Conservation (phyloP, 1,284 basidiomycete genomes). For the Entoloma clypeatum region DNA sequence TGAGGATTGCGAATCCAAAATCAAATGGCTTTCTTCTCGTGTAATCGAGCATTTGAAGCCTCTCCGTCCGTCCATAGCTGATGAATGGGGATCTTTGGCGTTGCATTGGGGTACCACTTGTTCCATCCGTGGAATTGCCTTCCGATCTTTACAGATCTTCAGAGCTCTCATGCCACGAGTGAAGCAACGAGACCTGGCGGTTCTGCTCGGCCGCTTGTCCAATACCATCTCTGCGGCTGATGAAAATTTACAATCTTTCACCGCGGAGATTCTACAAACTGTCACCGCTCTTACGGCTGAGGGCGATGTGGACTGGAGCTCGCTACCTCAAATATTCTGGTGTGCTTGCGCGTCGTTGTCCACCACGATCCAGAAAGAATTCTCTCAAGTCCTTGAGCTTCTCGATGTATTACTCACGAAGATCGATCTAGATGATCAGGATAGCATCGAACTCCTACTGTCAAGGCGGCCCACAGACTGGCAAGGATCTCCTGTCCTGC, state of each 20-base stretch:
- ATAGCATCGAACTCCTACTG: conserved; percentile 59
- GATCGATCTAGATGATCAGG: conserved; percentile 69
- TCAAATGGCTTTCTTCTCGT: conserved; percentile 65
- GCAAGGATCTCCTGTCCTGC: conserved; percentile 65
- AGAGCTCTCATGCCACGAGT: conserved; percentile 77
- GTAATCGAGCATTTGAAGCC: conserved; percentile 71
- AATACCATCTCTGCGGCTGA: conserved; percentile 80
- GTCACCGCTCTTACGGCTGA: conserved; percentile 66
- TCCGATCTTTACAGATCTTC: conserved; percentile 89
- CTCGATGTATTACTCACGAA: conserved; percentile 69
- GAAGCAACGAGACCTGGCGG: conserved; percentile 71
- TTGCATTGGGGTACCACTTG: conserved; percentile 86
- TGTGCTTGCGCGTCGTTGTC: conserved; percentile 77
- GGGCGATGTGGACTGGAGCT: conserved; percentile 52
- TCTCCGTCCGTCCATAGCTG: conserved; percentile 62
- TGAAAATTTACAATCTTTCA: conserved; percentile 78
- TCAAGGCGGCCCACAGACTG: conserved; percentile 72
- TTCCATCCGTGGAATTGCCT: conserved; percentile 83
- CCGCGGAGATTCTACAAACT: conserved; percentile 80
- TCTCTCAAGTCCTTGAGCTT: conserved; percentile 65
- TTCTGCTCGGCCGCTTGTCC: conserved; percentile 80
- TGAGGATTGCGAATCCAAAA: conserved; percentile 55
- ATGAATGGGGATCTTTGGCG: conserved; percentile 80
- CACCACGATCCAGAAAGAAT: conserved; percentile 84
- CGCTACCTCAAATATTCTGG: conserved; percentile 88